A percentile compares a stretch with the other conserved stretches of the same genome.
These are phyloP conservation scores for Leccinellum luteum DNA, from an alignment of 768 basidiomycete species.

Conservation along the genomic window DNA sequence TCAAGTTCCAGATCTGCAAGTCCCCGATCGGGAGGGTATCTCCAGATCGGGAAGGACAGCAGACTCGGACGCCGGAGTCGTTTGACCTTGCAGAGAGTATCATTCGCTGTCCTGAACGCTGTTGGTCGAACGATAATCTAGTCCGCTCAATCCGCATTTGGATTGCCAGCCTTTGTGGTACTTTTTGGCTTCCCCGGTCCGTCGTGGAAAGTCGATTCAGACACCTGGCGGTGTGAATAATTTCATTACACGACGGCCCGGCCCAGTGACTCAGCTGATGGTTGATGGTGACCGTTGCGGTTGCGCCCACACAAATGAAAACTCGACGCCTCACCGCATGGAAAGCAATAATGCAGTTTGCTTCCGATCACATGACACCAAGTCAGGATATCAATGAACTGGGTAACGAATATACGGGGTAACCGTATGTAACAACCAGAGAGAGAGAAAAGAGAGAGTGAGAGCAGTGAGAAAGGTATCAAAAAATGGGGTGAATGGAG, in stretches of 20 bases:
- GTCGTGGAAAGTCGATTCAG: conserved; percentile 1
- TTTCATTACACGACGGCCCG: conserved; percentile 8
- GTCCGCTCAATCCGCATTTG: not conserved
- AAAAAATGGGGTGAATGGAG: conserved; percentile 33
- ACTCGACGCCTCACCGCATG: conserved; percentile 17
- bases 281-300: conserved; percentile 8
- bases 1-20: conserved; percentile 23
- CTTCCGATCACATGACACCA: conserved; percentile 17
- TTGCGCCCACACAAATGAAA: conserved; percentile 28
- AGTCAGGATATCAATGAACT: conserved; percentile 33
- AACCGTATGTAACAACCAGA: conserved; percentile 34
- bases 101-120: not conserved
- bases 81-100: not conserved
- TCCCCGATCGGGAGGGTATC: conserved; percentile 16
- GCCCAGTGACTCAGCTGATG: conserved; percentile 1
- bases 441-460: conserved; percentile 4
- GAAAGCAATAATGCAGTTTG: conserved; percentile 11
- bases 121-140: not conserved
- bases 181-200: conserved; percentile 5
- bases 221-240: conserved; percentile 13
- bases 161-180: not conserved
- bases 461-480: conserved; percentile 30
- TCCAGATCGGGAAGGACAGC: conserved; percentile 24
- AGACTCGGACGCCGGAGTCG: conserved; percentile 1
- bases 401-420: conserved; percentile 38